Percentiles rank a stretch among this genome's conserved stretches.
Evolutionary conservation across 306 rosid species (phyloP).

Genomic region (Alnus glutinosa): DNA sequence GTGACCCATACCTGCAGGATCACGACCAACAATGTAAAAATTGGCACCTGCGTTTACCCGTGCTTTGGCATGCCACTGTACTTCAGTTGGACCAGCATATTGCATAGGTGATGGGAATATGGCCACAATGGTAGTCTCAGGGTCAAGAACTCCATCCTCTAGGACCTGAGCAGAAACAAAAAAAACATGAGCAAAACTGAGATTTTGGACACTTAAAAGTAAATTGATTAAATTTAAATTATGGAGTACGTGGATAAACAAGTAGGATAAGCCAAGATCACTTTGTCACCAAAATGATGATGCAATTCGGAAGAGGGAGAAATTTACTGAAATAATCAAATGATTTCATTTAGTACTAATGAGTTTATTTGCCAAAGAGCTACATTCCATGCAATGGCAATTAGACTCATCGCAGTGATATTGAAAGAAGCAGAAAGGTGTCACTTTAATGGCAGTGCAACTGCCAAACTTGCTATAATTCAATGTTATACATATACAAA

Average conservation of each 20-base stretch:
- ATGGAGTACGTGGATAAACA: not conserved
- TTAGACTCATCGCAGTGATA: slow-evolving; percentile 2
- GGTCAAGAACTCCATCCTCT: slow-evolving; percentile 95
- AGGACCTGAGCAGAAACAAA: slow-evolving; percentile 61
- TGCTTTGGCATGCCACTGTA: slow-evolving; percentile 99
- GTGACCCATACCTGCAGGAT: slow-evolving; percentile 98
- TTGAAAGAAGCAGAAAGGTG: slow-evolving; percentile 9
- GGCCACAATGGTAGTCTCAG: slow-evolving; percentile 86
- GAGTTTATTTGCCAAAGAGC: not conserved
- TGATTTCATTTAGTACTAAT: slow-evolving; percentile 1
- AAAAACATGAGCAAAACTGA: slow-evolving; percentile 8
- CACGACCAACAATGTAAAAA: slow-evolving; percentile 98
- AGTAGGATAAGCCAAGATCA: not conserved
- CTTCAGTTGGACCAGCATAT: slow-evolving; percentile 99
- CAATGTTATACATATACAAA: slow-evolving; percentile 10
- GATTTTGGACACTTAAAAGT: not conserved
- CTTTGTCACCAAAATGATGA: slow-evolving; percentile 2
- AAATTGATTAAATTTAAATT: not conserved
- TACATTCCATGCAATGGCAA: slow-evolving; percentile 6
- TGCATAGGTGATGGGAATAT: slow-evolving; percentile 99
- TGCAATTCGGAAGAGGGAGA: not conserved
- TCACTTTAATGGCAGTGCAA: slow-evolving; percentile 2
- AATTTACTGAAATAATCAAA: not conserved
- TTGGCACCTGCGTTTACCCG: slow-evolving; percentile 95
- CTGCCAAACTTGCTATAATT: not conserved